Conservation (phyloP, 768 basidiomycete genomes). For the Mycena metata region DNA sequence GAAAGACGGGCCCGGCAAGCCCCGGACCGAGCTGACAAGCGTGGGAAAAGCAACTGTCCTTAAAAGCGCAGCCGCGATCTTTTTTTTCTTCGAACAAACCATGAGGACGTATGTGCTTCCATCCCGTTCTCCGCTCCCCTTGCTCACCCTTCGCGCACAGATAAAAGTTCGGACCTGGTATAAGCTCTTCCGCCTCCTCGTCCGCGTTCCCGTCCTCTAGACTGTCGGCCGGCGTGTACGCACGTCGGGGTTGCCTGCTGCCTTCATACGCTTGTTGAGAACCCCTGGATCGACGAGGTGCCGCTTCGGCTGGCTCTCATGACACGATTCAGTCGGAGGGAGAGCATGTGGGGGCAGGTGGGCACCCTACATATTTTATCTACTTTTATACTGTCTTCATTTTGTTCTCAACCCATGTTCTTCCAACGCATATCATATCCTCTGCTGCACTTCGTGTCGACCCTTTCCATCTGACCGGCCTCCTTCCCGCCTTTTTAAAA, state of each 20-base stretch:
- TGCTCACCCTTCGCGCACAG: constrained; percentile 20
- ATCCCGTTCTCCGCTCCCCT: not conserved
- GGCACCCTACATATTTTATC: constrained; percentile 46
- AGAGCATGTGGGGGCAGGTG: constrained; percentile 38
- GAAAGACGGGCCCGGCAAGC: no score
- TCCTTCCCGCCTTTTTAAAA: no score
- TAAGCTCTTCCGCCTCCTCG: no score
- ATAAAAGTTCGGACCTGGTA: constrained; percentile 82
- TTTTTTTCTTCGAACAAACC: constrained; percentile 71
- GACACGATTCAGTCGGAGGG: constrained; percentile 54
- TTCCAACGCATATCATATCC: no score
- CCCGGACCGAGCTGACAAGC: no score
- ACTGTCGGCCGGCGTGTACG: constrained; percentile 53
- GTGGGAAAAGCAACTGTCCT: no score
- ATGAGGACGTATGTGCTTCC: constrained; percentile 66
- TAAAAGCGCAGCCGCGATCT: constrained; percentile 24
- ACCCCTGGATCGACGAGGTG: constrained; percentile 70
- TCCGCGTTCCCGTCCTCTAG: no score
- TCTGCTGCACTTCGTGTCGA: no score
- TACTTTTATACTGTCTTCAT: no score
- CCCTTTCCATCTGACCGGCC: no score
- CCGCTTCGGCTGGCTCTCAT: constrained; percentile 83
- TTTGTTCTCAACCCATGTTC: no score
- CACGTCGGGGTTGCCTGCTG: constrained; percentile 52
- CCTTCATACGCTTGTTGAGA: constrained; percentile 48